Evolutionary conservation across 805 yeast species (phyloP).

Genomic region (Saccharomycodes ludwigii): DNA sequence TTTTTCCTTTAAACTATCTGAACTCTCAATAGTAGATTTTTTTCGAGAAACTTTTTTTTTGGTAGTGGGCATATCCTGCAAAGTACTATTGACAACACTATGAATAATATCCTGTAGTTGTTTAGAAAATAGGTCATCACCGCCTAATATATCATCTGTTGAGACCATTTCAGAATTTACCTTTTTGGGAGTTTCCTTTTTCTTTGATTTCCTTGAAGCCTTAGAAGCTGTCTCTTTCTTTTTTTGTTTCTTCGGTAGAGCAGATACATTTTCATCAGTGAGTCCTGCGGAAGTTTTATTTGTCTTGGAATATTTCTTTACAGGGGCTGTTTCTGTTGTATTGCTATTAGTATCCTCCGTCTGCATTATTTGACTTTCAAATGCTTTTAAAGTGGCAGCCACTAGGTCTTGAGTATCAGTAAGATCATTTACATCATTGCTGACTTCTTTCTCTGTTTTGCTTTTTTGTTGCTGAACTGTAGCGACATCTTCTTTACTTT

Average conservation of each 20-base stretch:
- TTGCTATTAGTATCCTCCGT: constrained; percentile 1
- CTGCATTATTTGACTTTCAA: constrained; percentile 16
- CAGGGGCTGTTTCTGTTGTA: constrained; percentile 3
- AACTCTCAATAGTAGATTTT: background rate
- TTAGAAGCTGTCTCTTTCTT: too few species aligned
- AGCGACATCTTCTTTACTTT: constrained; percentile 1
- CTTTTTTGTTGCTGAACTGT: constrained; percentile 3
- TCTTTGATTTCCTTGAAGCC: too few species aligned
- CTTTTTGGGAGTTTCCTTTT: too few species aligned
- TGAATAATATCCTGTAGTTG: background rate
- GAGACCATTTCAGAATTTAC: too few species aligned
- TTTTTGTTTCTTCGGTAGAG: too few species aligned
- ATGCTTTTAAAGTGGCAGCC: constrained; percentile 23
- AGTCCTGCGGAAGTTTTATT: too few species aligned
- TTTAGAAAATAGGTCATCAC: background rate
- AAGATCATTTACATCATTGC: constrained; percentile 11
- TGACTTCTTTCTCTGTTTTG: constrained; percentile 7
- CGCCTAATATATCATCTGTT: constrained; percentile 1
- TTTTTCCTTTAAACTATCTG: background rate
- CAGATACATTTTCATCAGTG: too few species aligned
- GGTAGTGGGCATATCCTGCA: background rate
- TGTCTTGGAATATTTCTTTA: too few species aligned
- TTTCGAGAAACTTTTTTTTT: background rate
- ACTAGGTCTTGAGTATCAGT: constrained; percentile 23
- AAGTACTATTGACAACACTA: background rate